These are phyloP conservation scores for Solanum pinnatisectum DNA, from an alignment of 257 asterid species.

Conservation along the genomic window DNA sequence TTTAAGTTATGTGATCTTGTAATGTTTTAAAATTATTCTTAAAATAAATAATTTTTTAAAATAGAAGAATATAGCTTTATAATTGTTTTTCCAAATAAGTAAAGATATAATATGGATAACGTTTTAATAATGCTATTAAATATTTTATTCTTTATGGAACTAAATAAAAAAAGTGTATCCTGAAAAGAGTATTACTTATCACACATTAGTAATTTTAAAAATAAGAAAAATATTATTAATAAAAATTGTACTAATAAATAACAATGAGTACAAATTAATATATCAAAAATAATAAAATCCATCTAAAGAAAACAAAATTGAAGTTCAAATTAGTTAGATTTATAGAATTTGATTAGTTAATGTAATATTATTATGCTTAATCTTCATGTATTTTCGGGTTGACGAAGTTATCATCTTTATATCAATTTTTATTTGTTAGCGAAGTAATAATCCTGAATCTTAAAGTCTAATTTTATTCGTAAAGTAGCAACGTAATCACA, in stretches of 20 bases:
- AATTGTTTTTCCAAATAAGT: background rate
- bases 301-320: background rate
- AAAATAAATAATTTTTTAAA: background rate
- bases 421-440: no score
- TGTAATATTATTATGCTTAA: background rate
- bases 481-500: no score
- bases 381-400: background rate
- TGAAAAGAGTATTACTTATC: background rate
- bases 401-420: background rate
- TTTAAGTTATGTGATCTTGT: no score
- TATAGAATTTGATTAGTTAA: background rate
- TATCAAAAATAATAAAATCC: background rate
- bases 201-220: background rate
- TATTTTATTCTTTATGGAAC: background rate
- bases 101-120: background rate
- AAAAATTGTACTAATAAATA: no score
- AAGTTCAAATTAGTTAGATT: background rate
- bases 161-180: background rate
- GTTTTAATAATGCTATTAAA: background rate
- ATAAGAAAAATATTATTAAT: background rate
- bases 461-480: no score
- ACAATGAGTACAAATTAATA: background rate
- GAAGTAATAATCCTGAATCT: accelerated
- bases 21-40: background rate
- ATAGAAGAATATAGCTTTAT: background rate